phyloP scores from a whole-genome alignment of 306 rosid species.

The Acacia crassicarpa region DNA sequence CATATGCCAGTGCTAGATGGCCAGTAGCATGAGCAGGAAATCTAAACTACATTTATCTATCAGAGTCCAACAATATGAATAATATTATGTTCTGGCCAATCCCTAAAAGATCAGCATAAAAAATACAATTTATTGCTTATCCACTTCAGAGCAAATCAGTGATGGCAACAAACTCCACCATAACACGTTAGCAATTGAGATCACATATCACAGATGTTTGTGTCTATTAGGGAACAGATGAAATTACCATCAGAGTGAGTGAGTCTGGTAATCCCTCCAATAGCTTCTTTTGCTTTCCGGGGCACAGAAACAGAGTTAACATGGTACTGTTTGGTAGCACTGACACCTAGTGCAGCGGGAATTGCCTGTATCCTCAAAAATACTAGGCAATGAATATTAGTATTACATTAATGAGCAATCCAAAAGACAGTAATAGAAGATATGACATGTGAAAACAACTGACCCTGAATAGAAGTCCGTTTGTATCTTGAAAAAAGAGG shows the following conservation, averaged over 20 bases:
- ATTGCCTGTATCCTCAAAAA: slow-evolving; percentile 57
- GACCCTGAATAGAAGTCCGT: slow-evolving; percentile 94
- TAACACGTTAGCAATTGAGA: background rate
- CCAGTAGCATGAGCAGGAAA: slow-evolving; percentile 6
- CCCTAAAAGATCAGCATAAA: background rate
- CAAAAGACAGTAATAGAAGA: slow-evolving; percentile 17
- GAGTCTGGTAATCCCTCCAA: slow-evolving; percentile 91
- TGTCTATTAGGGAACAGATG: slow-evolving; percentile 27
- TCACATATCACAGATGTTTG: slow-evolving; percentile 2
- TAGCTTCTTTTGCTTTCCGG: slow-evolving; percentile 98
- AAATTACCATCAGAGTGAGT: slow-evolving; percentile 86
- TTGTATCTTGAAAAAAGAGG: slow-evolving; percentile 97
- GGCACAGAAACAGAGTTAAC: slow-evolving; percentile 97
- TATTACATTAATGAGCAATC: slow-evolving; percentile 3
- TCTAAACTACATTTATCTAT: background rate
- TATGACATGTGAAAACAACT: slow-evolving; percentile 21
- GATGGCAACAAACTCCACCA: background rate
- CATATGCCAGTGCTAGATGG: background rate
- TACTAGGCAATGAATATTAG: slow-evolving; percentile 27
- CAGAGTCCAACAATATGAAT: background rate
- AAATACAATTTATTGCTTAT: background rate
- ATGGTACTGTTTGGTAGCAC: slow-evolving; percentile 79
- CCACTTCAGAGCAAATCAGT: background rate
- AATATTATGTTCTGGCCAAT: background rate
- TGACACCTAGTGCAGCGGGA: slow-evolving; percentile 91